Evolutionary conservation across 2,329 filamentous ascomycete species (phyloP).

Genomic region (Chaetothyriales sp.): DNA sequence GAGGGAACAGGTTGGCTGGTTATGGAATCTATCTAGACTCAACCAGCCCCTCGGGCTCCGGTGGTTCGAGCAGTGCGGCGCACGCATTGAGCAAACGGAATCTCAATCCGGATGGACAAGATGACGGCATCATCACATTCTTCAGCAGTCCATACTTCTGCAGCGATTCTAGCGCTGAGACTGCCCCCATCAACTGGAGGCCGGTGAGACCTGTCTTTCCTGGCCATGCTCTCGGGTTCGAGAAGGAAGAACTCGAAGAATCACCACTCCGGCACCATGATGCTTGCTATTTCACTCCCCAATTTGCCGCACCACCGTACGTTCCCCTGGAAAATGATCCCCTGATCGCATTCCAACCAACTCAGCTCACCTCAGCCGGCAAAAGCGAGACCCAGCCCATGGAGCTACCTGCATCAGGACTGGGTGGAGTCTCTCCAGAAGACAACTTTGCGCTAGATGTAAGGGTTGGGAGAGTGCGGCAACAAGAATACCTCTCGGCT

Average conservation of each 20-base stretch:
- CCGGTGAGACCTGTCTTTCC: constrained; percentile 2
- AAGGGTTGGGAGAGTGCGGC: constrained; percentile 7
- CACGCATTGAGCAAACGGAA: constrained; percentile 35
- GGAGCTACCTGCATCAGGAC: constrained; percentile 21
- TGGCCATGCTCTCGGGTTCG: constrained; percentile 7
- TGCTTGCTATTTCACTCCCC: constrained; percentile 12
- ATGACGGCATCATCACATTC: constrained; percentile 60
- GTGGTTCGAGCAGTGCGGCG: constrained; percentile 32
- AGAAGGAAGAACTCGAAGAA: constrained; percentile 1
- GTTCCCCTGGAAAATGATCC: not conserved
- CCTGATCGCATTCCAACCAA: not conserved
- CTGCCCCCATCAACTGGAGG: constrained; percentile 4
- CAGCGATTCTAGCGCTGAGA: constrained; percentile 48
- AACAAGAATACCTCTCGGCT: not conserved
- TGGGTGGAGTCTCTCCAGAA: constrained; percentile 21
- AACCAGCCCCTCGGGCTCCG: constrained; percentile 35
- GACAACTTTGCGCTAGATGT: constrained; percentile 25
- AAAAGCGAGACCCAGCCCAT: constrained; percentile 16
- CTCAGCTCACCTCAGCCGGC: constrained; percentile 5
- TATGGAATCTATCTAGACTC: constrained; percentile 32
- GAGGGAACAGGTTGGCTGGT: constrained; percentile 28
- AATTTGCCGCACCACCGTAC: constrained; percentile 1
- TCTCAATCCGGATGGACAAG: constrained; percentile 34
- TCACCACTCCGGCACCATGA: constrained; percentile 10
- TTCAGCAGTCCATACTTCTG: constrained; percentile 69